phyloP scores from a whole-genome alignment of 441 rosid genomes.

The Pelargonium fulgidum region DNA sequence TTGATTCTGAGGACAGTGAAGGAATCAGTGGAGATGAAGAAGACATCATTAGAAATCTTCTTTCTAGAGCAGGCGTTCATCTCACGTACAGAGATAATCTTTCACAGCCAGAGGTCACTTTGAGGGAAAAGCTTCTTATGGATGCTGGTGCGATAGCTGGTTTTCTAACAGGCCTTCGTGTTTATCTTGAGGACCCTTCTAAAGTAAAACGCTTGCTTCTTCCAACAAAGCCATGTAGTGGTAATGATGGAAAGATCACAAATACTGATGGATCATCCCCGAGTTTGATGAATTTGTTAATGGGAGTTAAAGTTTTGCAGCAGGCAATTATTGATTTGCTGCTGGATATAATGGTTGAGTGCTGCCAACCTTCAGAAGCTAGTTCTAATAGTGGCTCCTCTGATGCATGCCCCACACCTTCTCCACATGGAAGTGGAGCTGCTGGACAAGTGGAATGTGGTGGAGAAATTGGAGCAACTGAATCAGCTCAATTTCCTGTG shows the following conservation, averaged over 20 bases:
- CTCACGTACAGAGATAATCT: constrained; percentile 86
- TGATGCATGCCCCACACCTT: constrained; percentile 46
- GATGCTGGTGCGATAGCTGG: constrained; percentile 99
- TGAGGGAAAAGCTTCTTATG: constrained; percentile 94
- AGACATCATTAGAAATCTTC: constrained; percentile 86
- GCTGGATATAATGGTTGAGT: constrained; percentile 97
- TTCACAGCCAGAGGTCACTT: constrained; percentile 89
- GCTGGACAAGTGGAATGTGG: constrained; percentile 58
- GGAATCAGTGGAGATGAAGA: constrained; percentile 96
- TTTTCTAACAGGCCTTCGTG: constrained; percentile 91
- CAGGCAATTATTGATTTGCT: constrained; percentile 96
- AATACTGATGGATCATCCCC: constrained; percentile 83
- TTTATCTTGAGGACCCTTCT: constrained; percentile 93
- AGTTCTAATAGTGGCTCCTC: constrained; percentile 50
- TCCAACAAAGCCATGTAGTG: constrained; percentile 72
- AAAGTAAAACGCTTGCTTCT: constrained; percentile 96
- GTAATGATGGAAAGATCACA: constrained; percentile 65
- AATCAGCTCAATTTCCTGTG: constrained; percentile 48
- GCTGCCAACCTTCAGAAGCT: constrained; percentile 94
- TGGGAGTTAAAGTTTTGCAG: constrained; percentile 99
- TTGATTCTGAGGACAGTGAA: constrained; percentile 97
- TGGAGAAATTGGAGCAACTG: constrained; percentile 55
- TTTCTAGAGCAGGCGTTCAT: constrained; percentile 94
- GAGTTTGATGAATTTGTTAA: constrained; percentile 93
- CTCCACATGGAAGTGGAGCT: constrained; percentile 49